A percentile compares a stretch with the other conserved stretches of the same genome.
Conservation (phyloP, 2,329 filamentous ascomycete genomes). For the Ophiocordyceps sinensis region DNA sequence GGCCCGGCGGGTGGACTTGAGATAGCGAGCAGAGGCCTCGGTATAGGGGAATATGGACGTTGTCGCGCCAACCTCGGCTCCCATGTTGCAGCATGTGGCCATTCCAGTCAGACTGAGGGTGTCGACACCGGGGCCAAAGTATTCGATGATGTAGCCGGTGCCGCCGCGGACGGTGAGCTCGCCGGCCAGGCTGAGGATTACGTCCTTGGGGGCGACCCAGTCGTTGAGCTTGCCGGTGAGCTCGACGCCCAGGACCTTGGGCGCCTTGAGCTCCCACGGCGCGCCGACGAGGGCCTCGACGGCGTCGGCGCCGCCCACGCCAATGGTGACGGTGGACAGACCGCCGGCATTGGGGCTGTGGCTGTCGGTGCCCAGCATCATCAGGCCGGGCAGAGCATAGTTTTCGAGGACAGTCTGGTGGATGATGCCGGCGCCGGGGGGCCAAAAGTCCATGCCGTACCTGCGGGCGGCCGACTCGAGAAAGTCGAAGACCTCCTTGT, state of each 20-base stretch:
- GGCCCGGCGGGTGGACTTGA: constrained; percentile 58
- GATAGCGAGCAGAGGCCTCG: constrained; percentile 67
- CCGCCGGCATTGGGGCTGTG: constrained; percentile 97
- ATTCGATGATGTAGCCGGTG: constrained; percentile 90
- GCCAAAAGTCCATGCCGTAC: constrained; percentile 94
- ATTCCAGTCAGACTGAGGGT: constrained; percentile 85
- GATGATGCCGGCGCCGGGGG: constrained; percentile 85
- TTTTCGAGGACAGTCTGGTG: constrained; percentile 98
- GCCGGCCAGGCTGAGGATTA: constrained; percentile 82
- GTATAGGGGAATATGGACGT: constrained; percentile 94
- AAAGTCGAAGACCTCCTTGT: constrained; percentile 97
- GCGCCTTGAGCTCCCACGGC: constrained; percentile 95
- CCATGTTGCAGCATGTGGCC: constrained; percentile 87
- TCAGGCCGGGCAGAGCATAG: constrained; percentile 88
- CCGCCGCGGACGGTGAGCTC: constrained; percentile 85
- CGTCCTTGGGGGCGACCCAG: constrained; percentile 91
- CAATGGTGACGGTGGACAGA: constrained; percentile 84
- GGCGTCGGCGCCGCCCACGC: constrained; percentile 91
- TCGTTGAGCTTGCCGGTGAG: constrained; percentile 72
- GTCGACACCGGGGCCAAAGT: constrained; percentile 79
- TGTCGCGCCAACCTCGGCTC: constrained; percentile 81
- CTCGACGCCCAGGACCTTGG: constrained; percentile 74
- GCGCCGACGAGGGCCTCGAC: constrained; percentile 93
- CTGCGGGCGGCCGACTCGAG: constrained; percentile 81
- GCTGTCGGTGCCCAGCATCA: constrained; percentile 98